Conservation (phyloP, 108 stramenopile genomes). For the Poteriospumella lacustris region DNA sequence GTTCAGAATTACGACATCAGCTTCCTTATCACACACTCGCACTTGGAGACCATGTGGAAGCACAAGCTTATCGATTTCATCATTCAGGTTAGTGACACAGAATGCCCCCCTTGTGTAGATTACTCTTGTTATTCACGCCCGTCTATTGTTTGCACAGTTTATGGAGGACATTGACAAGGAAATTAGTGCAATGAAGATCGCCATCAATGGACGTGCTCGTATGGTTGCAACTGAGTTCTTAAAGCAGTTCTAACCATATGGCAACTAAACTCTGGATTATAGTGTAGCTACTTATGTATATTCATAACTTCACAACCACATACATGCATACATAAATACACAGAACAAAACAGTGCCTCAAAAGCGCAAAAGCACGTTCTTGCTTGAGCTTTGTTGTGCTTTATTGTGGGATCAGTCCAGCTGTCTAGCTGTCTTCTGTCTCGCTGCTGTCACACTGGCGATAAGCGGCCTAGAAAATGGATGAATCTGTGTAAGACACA, state of each 20-base stretch:
- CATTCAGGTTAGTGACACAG: conserved; percentile 36
- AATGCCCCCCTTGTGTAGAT: not conserved
- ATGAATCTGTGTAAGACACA: too few species aligned
- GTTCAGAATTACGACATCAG: conserved; percentile 52
- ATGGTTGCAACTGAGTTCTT: conserved; percentile 59
- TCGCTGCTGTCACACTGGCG: too few species aligned
- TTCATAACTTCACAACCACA: too few species aligned
- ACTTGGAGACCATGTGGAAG: conserved; percentile 64
- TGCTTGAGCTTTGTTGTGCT: too few species aligned
- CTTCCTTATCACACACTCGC: conserved; percentile 62
- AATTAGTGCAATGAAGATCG: conserved; percentile 64
- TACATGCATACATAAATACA: too few species aligned
- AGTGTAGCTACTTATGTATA: too few species aligned
- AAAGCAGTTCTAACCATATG: conserved; percentile 47
- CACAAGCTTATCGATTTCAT: conserved; percentile 66
- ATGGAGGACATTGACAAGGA: conserved; percentile 72
- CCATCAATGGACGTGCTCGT: conserved; percentile 61
- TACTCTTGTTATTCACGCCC: not conserved
- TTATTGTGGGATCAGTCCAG: too few species aligned
- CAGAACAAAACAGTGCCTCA: too few species aligned
- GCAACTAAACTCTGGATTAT: too few species aligned
- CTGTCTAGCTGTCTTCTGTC: too few species aligned
- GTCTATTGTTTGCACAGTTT: conserved; percentile 37
- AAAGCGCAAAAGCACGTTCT: too few species aligned
- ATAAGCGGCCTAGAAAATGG: too few species aligned